Conservation (phyloP, 1,284 basidiomycete species). For the Boletus semigastroideus region DNA sequence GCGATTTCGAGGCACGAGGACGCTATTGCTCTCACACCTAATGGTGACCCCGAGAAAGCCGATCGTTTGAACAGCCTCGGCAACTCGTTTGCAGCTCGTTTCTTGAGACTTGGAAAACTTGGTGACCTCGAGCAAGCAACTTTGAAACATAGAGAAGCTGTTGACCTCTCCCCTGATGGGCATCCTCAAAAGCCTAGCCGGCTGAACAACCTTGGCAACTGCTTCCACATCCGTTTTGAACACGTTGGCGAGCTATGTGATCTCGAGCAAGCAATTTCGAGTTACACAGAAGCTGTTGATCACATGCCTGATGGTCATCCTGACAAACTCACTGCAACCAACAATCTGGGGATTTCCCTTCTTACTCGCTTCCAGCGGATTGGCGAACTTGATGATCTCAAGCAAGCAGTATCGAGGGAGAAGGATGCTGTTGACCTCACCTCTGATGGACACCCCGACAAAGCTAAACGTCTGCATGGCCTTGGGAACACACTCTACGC, state of each 20-base stretch:
- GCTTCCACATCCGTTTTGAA: neutral
- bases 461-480: neutral
- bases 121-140: neutral
- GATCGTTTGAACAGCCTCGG: neutral
- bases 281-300: neutral
- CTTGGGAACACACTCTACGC: neutral
- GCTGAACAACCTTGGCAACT: neutral
- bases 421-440: neutral
- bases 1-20: neutral
- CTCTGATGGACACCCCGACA: neutral
- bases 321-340: neutral
- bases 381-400: neutral
- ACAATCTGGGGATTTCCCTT: neutral
- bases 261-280: slow-evolving; percentile 6
- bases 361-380: neutral
- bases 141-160: neutral
- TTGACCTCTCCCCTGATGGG: neutral
- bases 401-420: neutral
- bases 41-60: neutral
- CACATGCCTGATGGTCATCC: slow-evolving; percentile 1
- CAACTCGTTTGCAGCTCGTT: neutral
- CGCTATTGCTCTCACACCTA: neutral
- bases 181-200: neutral
- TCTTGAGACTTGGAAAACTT: neutral
- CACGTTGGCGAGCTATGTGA: neutral